phyloP scores from a whole-genome alignment of 106 monocot genomes.

The Narthecium ossifragum region DNA sequence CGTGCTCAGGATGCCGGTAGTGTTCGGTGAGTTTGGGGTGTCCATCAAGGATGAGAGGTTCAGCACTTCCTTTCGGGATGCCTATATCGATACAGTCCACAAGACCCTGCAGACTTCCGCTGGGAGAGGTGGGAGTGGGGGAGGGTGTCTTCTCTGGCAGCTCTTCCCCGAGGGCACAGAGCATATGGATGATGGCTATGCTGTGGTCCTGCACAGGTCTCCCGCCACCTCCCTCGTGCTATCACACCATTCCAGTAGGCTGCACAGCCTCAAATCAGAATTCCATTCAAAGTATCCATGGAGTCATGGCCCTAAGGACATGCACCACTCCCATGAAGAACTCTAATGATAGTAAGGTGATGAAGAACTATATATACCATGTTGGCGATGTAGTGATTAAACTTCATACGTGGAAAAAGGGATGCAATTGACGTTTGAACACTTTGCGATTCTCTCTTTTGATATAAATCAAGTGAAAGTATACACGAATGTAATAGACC shows the following conservation, averaged over 20 bases:
- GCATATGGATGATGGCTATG: conserved; percentile 93
- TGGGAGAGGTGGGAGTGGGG: conserved; percentile 45
- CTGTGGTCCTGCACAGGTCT: conserved; percentile 39
- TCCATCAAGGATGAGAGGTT: conserved; percentile 47
- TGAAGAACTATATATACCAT: not conserved
- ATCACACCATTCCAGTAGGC: conserved; percentile 33
- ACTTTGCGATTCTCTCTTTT: no score
- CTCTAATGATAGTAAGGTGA: not conserved
- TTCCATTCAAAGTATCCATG: conserved; percentile 13
- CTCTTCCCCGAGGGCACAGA: conserved; percentile 80
- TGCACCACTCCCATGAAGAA: conserved; percentile 14
- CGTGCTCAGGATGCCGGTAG: conserved; percentile 58
- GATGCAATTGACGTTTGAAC: not conserved
- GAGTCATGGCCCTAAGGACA: conserved; percentile 3
- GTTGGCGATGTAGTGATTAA: not conserved
- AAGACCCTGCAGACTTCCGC: conserved; percentile 33
- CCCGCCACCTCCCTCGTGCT: conserved; percentile 32
- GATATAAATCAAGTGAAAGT: no score
- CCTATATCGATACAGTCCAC: conserved; percentile 53
- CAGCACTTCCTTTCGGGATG: conserved; percentile 36
- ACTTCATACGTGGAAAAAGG: not conserved
- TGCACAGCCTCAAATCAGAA: conserved; percentile 14
- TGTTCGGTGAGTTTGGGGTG: conserved; percentile 77
- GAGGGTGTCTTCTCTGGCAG: conserved; percentile 86
- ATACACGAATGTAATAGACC: no score